Base-by-base conservation (phyloP, 768 basidiomycete genomes). In the Suillus hirtellus region DNA sequence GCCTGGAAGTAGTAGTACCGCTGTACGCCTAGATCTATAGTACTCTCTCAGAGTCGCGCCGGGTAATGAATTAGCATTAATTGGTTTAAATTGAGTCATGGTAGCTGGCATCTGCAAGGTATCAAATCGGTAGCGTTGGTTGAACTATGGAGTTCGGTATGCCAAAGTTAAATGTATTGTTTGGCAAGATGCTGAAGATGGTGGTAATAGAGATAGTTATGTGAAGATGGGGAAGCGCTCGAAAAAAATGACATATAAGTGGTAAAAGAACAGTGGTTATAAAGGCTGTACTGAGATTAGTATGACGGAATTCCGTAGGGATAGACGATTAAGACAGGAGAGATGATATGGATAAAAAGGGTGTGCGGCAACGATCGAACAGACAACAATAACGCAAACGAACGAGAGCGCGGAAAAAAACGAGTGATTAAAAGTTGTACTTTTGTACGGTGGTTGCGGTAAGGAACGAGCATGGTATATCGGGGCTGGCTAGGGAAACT, bases 351-450 rank as follows among this genome's bases (percentile, higher is more conserved):
- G 35, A 40, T 64, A 53, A 59, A 49, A 21, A 55, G 37, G 11
- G 55, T 46, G 54, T 56, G 40, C 12, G 46, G 47, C 62, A 40
- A 46, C 47, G 60, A 27, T 43, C 19, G 46, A 34, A 37, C 21
- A 63, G 66, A 73, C 67, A 72, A 75, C 72, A 70, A 35, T 61
- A 42, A 49, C 50, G n/a, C 44, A 67, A 61, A 62, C 64, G 64
- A 72, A 63, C 63, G 66, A 62, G 63, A 54, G 55, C 40, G 44
- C 35, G n/a, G 42, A 40, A 37, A 55, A 64, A 59, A 59, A 60
- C 47, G 64, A 56, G 56, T 14, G 53, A 63, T 74, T 72, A 72
- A 72, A 52, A 49, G 2, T 52, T 34, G 50, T 52, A 52, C 50
- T 31, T 68, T 63, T 63, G 65, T 69, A 74, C 63, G 67, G 40